Evolutionary conservation across 345 rosid genomes (phyloP), one percentile per base, ranked within the genome.

Genomic region (Citrus inodora): DNA sequence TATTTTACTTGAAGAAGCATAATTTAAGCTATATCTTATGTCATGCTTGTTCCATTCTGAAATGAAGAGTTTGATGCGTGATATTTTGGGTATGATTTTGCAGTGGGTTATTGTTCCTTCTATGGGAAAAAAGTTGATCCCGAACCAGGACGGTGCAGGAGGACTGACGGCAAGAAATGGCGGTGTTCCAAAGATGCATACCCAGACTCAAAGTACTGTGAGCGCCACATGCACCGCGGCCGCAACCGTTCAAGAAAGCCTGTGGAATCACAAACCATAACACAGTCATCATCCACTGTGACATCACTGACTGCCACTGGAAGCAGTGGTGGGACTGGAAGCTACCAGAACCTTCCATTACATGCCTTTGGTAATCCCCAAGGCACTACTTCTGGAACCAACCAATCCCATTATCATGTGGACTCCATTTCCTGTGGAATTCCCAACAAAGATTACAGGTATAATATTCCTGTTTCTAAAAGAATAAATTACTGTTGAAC

Each of bases 241-340:
- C 90, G 98, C 76, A 93, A 93, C 92, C 98, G 98, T 93, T 93
- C 98, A 93, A 95, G 98, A 95, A 95, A 95, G 98, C 98, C 92
- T 89, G 98, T 93, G 98, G 98, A 95, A 95, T 85, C 88, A 80
- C 88, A 86, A 83, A 83, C 87, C 77, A 77, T 86, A 78, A 80
- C 82, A 79, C 91, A 85, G 76, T 83, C 89, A 60, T 82, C 81
- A 5, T 86, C 91, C 28, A 62, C 87, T 25, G 73, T 70, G 80
- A 73, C 90, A 82, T 79, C 90, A 71, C 56, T 83, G 79, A 79
- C 88, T 67, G 85, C 82, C 61, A 70, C 85, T 40, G 87, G 82
- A 77, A 81, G 75, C 75, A 82, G 81, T 75, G 76, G 87, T 48
- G 82, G 69, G 48, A 60, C 77, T 58, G 88, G 81, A 79, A 83